Evolutionary conservation across 2,329 filamentous ascomycete genomes (phyloP).

Genomic region (Fusarium nelsonii): DNA sequence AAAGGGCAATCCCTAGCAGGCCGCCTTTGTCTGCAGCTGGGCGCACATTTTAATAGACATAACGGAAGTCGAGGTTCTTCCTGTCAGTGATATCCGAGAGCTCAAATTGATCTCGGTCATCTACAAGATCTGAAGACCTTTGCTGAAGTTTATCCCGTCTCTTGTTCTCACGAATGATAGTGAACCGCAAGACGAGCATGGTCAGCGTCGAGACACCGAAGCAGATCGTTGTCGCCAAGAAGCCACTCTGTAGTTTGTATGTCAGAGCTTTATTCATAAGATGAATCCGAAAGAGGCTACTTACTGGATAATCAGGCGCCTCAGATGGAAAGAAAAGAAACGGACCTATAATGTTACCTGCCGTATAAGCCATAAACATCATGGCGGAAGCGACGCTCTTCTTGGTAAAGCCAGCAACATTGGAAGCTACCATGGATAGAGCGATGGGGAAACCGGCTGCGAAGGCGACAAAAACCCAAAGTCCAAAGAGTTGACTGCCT

Average conservation of each 20-base stretch:
- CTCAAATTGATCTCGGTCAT: conserved; percentile 8
- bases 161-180: conserved; percentile 31
- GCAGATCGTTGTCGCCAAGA: conserved; percentile 40
- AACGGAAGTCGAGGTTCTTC: conserved; percentile 37
- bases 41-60: conserved; percentile 27
- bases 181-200: conserved; percentile 33
- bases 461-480: conserved; percentile 40
- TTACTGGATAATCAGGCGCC: conserved; percentile 38
- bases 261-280: background rate
- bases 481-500: conserved; percentile 30
- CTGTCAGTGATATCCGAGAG: conserved; percentile 41
- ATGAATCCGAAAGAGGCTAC: background rate
- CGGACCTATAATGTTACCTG: conserved; percentile 40
- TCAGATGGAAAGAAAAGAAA: conserved; percentile 41
- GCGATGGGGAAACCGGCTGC: conserved; percentile 41
- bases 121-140: fast-evolving
- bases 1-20: no score
- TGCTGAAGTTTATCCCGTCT: conserved; percentile 34
- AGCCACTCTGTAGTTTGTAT: conserved; percentile 26
- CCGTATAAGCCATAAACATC: conserved; percentile 44
- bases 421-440: conserved; percentile 40
- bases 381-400: conserved; percentile 42
- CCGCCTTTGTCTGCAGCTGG: no score
- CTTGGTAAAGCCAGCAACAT: conserved; percentile 43
- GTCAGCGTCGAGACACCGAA: conserved; percentile 34